A percentile compares a stretch with the other conserved stretches of the same genome.
phyloP scores from a whole-genome alignment of 331 rosid genomes.

The Erythrophleum ivorense region DNA sequence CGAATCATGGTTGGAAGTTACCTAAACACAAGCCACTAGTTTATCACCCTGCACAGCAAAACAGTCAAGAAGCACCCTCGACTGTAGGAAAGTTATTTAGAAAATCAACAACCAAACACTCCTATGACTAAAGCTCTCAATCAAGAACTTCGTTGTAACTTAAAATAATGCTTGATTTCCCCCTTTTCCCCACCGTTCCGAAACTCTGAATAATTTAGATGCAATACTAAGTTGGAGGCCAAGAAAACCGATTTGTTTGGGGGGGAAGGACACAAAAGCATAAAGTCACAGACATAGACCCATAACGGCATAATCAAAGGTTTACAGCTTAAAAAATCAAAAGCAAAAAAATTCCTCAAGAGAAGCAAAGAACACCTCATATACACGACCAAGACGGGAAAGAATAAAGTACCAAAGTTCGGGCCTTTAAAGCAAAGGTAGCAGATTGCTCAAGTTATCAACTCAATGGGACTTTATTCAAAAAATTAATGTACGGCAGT shows the following conservation, averaged over 20 bases:
- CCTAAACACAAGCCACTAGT: slow-evolving; percentile 26
- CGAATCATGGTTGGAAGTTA: slow-evolving; percentile 47
- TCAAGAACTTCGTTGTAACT: not conserved
- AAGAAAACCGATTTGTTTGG: not conserved
- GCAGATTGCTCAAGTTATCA: slow-evolving; percentile 15
- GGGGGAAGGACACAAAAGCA: not conserved
- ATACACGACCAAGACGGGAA: slow-evolving; percentile 23
- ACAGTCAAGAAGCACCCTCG: slow-evolving; percentile 27
- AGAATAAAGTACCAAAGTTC: slow-evolving; percentile 34
- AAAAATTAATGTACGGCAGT: slow-evolving; percentile 12
- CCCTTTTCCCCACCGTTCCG: not conserved
- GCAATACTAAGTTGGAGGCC: slow-evolving; percentile 10
- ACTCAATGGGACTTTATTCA: not conserved
- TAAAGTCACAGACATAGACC: not conserved
- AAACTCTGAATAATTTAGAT: not conserved
- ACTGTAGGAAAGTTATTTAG: not conserved
- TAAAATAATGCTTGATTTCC: not conserved
- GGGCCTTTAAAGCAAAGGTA: slow-evolving; percentile 2
- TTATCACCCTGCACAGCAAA: slow-evolving; percentile 51
- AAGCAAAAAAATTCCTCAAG: slow-evolving; percentile 10
- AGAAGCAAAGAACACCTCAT: slow-evolving; percentile 28
- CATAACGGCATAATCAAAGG: not conserved
- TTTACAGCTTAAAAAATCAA: not conserved
- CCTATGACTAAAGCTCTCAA: slow-evolving; percentile 11
- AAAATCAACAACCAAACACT: slow-evolving; percentile 36